Percentiles rank a stretch among this genome's conserved stretches.
Conservation (phyloP, 2,329 filamentous ascomycete genomes). For the Ophiosphaerella narmari region DNA sequence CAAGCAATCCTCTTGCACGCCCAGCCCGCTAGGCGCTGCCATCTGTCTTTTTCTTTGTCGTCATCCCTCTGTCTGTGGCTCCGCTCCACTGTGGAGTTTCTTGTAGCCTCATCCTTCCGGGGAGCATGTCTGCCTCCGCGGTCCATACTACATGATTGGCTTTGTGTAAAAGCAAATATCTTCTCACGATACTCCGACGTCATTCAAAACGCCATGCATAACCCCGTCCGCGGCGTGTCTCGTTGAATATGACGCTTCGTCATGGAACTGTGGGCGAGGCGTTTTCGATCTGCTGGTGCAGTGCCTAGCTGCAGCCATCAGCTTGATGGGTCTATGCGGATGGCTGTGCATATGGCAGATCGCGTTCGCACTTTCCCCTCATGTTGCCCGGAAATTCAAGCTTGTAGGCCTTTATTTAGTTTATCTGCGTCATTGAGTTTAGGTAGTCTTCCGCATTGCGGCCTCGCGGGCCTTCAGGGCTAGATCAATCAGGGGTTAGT, state of each 20-base stretch:
- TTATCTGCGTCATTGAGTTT: slow-evolving; percentile 12
- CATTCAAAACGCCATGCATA: slow-evolving; percentile 17
- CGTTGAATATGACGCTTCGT: not conserved
- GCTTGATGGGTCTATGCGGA: not conserved
- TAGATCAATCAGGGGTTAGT: not conserved
- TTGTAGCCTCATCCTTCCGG: slow-evolving; percentile 7
- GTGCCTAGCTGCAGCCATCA: not conserved
- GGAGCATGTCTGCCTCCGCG: not conserved
- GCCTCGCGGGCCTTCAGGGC: not conserved
- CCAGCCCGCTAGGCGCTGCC: slow-evolving; percentile 18
- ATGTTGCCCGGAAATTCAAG: not conserved
- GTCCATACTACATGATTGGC: not conserved
- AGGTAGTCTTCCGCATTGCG: slow-evolving; percentile 2
- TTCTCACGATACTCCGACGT: slow-evolving; percentile 12
- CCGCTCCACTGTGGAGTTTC: slow-evolving; percentile 11
- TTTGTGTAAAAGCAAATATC: slow-evolving; percentile 1
- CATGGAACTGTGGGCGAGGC: no score
- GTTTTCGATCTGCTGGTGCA: not conserved
- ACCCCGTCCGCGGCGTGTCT: not conserved
- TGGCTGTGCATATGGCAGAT: not conserved
- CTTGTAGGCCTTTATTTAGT: not conserved
- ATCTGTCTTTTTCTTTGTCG: slow-evolving; percentile 19
- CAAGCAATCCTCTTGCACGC: slow-evolving; percentile 2
- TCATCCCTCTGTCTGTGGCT: slow-evolving; percentile 22
- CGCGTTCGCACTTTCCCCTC: not conserved